These are phyloP conservation scores for Mucor ambiguus DNA, from an alignment of 371 early-diverging fungal species.

Conservation along the genomic window DNA sequence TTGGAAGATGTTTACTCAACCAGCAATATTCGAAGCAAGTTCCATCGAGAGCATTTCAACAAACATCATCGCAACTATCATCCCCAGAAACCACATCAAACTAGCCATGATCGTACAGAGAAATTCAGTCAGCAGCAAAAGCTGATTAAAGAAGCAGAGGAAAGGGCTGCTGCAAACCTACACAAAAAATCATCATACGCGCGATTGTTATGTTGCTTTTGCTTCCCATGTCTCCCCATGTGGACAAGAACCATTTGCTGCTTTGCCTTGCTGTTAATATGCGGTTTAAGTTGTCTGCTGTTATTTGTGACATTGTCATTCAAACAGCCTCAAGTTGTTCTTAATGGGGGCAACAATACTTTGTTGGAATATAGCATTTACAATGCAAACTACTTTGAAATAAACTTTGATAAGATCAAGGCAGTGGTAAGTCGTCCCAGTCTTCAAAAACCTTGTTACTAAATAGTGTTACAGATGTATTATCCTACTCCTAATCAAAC, in stretches of 20 bases:
- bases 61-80: neutral
- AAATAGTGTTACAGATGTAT: slow-evolving; percentile 6
- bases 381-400: slow-evolving; percentile 17
- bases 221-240: slow-evolving; percentile 21
- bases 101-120: neutral
- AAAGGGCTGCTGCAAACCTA: neutral
- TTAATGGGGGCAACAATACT: slow-evolving; percentile 6
- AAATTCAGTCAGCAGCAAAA: slow-evolving; percentile 6
- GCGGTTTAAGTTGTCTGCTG: neutral
- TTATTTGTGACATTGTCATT: slow-evolving; percentile 5
- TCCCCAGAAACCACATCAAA: neutral
- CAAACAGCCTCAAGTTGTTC: slow-evolving; percentile 7
- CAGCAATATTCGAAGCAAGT: neutral
- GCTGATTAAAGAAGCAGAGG: slow-evolving; percentile 1
- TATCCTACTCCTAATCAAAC: slow-evolving; percentile 15
- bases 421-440: slow-evolving; percentile 9
- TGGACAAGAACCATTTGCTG: slow-evolving; percentile 23
- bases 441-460: neutral
- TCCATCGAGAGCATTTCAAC: neutral
- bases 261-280: slow-evolving; percentile 11
- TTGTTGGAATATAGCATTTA: slow-evolving; percentile 6
- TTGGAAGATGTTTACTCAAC: neutral
- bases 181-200: neutral
- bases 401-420: slow-evolving; percentile 16
- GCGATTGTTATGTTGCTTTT: slow-evolving; percentile 14